These are phyloP conservation scores for Fusarium illudens DNA, from an alignment of 2,329 filamentous ascomycete species.

Conservation along the genomic window DNA sequence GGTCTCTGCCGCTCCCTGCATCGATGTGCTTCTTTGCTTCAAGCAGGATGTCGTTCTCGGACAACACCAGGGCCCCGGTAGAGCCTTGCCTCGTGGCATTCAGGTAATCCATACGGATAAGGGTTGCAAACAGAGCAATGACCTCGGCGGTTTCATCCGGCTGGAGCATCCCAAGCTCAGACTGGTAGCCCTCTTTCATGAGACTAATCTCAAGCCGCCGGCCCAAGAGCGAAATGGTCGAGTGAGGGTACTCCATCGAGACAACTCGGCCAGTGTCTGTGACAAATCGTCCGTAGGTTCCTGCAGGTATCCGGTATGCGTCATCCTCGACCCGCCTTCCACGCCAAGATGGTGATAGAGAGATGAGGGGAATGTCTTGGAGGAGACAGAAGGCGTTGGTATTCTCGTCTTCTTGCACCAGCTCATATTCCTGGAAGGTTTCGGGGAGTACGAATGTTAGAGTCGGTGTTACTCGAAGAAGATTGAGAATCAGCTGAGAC, in stretches of 20 bases:
- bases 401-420: constrained; percentile 86
- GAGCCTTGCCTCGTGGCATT: constrained; percentile 44
- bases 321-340: constrained; percentile 56
- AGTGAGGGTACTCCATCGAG: constrained; percentile 80
- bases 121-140: constrained; percentile 75
- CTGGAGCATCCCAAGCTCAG: constrained; percentile 62
- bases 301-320: constrained; percentile 68
- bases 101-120: constrained; percentile 65
- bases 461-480: constrained; percentile 73
- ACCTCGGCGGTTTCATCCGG: constrained; percentile 75
- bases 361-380: constrained; percentile 70
- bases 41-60: constrained; percentile 58
- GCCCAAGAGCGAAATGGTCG: constrained; percentile 80
- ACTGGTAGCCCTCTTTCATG: constrained; percentile 62
- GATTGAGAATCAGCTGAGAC: constrained; percentile 64
- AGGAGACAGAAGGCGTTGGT: constrained; percentile 78
- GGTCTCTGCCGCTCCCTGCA: constrained; percentile 69
- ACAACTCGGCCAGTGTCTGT: constrained; percentile 81
- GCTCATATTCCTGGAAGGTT: constrained; percentile 76
- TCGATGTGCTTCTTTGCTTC: constrained; percentile 62
- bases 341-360: constrained; percentile 55
- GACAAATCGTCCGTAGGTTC: constrained; percentile 76
- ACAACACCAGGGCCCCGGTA: constrained; percentile 45
- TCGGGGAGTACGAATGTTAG: constrained; percentile 81
- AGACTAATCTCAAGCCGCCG: constrained; percentile 76